Conservation (phyloP, 2,329 filamentous ascomycete species). For the Trichoderma lentiforme region DNA sequence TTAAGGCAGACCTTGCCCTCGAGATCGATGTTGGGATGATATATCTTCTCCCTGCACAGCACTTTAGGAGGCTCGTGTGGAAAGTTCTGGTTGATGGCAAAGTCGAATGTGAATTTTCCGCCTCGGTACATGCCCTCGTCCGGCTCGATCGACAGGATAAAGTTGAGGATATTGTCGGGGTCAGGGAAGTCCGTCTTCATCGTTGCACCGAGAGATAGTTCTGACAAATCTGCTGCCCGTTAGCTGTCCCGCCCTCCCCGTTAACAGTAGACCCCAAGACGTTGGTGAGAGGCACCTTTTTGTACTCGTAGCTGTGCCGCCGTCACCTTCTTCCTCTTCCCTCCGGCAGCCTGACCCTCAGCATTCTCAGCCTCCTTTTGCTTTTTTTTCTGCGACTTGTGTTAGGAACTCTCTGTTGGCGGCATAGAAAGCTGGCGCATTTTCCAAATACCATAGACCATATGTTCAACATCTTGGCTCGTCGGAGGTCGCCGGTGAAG, state of each 20-base stretch:
- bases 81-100: conserved; percentile 91
- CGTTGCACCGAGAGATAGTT: conserved; percentile 72
- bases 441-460: conserved; percentile 82
- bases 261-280: background rate
- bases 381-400: conserved; percentile 73
- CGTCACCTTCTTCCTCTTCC: conserved; percentile 98
- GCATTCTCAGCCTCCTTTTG: conserved; percentile 92
- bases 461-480: conserved; percentile 88
- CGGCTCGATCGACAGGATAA: conserved; percentile 75
- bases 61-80: conserved; percentile 98
- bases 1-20: conserved; percentile 98
- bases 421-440: background rate
- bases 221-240: conserved; percentile 63
- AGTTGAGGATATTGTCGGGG: conserved; percentile 82
- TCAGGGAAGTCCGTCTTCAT: conserved; percentile 81
- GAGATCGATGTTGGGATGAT: conserved; percentile 97
- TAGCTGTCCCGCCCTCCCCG: background rate
- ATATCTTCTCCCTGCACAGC: conserved; percentile 95
- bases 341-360: conserved; percentile 62
- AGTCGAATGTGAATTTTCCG: conserved; percentile 84
- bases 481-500: conserved; percentile 1
- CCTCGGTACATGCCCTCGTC: conserved; percentile 87
- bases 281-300: conserved; percentile 62
- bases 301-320: conserved; percentile 93
- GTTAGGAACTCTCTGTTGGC: conserved; percentile 6